phyloP scores from a whole-genome alignment of 1,139 yeast species.

The Yamadazyma atlantica region DNA sequence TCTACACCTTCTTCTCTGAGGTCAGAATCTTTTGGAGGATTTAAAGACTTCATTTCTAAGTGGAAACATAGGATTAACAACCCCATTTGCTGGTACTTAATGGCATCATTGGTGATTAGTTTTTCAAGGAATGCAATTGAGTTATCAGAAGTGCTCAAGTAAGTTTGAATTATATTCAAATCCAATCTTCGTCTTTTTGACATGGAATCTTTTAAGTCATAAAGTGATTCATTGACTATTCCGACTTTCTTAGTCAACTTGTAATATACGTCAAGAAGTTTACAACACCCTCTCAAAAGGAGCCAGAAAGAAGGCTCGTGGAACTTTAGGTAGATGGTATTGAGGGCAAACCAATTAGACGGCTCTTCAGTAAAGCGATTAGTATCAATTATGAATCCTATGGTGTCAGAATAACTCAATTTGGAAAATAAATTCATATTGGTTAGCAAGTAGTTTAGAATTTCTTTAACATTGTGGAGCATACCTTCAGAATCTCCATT shows the following conservation, averaged over 20 bases:
- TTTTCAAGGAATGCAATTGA: slow-evolving; percentile 4
- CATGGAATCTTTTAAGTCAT: neutral
- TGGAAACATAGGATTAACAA: slow-evolving; percentile 1
- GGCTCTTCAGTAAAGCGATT: slow-evolving; percentile 1
- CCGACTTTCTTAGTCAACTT: neutral
- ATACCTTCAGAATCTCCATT: neutral
- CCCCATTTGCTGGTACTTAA: slow-evolving; percentile 1
- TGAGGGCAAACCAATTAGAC: slow-evolving; percentile 8
- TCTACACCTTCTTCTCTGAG: neutral
- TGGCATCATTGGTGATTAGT: neutral
- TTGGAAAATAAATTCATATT: neutral
- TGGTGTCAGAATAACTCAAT: neutral
- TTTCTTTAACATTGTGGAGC: neutral
- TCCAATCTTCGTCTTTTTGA: slow-evolving; percentile 6
- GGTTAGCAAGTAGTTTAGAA: neutral
- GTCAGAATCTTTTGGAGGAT: neutral
- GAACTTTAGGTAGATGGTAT: slow-evolving; percentile 12
- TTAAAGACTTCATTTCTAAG: neutral
- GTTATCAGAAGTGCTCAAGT: slow-evolving; percentile 1
- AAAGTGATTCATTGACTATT: neutral
- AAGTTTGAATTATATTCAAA: neutral
- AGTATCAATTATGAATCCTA: slow-evolving; percentile 5
- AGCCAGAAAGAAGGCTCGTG: slow-evolving; percentile 11
- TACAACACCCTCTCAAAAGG: slow-evolving; percentile 12
- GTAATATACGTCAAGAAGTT: slow-evolving; percentile 8